Evolutionary conservation across 305 asterid genomes (phyloP), one percentile per base, ranked within the genome.

Genomic region (Euphrasia arctica): DNA sequence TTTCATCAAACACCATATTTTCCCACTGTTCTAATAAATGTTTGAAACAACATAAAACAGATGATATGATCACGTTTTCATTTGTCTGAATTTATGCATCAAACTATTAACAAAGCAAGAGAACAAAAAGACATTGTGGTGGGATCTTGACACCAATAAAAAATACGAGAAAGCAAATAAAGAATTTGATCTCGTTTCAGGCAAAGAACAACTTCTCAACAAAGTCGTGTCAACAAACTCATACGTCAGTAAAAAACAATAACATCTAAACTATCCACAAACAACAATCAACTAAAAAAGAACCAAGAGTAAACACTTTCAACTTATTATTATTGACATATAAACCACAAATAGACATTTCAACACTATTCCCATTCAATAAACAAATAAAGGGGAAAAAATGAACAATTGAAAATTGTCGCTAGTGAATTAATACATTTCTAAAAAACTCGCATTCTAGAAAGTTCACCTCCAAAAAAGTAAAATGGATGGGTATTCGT

Each of bases 151-250:
- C 29, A 59, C 34, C 39, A 9, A 42, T 49, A 18, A 18, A 18
- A 51, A 5, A 51, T 31, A 2, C 42, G 62, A 48, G 50, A 8
- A 28, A 28, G 50, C 57, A 0, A 2, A 39, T 6, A 32, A 54
- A 52, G 56, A 49, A 48, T 56, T 22, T n/a, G 54, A 41, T 5
- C 12, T 25, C 8, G 22, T 15, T 51, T 51, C 72, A 51, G 13
- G 58, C 12, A 52, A 36, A 51, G 51, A 12, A 57, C n/a, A n/a
- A 25, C 50, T 11, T 13, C 42, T 54, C 22, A 64, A 50, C 58
- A 47, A 9, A 48, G 49, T 39, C 67, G 43, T 22, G 7, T 55
- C 62, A 71, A 64, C 51, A 60, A 13, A 50, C 63, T 52, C 68
- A 66, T n/a, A 47, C 4, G 1, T 47, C 52, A 47, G 52, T 47